Evolutionary conservation across 2,329 filamentous ascomycete genomes (phyloP).

Genomic region (Sclerotiophoma versabilis): DNA sequence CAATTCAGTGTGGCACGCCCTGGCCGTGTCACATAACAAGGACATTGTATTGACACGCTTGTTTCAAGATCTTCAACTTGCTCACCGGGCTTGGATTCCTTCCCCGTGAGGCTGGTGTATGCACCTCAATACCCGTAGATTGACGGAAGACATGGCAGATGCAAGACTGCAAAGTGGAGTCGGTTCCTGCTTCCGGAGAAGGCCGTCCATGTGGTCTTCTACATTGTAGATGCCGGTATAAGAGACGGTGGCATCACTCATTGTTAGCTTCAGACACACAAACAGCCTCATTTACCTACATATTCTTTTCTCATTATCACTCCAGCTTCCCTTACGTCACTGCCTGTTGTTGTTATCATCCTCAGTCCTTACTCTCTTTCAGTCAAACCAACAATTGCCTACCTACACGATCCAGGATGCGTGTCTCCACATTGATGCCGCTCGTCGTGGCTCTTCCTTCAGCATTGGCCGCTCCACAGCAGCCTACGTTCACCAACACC

Average conservation of each 20-base stretch:
- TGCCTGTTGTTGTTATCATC: neutral
- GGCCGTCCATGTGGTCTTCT: neutral
- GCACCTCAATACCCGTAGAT: conserved; percentile 10
- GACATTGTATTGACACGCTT: neutral
- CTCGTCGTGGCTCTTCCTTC: conserved; percentile 15
- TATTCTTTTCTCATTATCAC: neutral
- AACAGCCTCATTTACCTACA: neutral
- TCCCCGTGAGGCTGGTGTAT: neutral
- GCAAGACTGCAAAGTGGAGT: conserved; percentile 10
- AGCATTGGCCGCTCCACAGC: conserved; percentile 16
- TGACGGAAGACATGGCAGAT: neutral
- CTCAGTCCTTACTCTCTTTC: neutral
- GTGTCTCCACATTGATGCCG: conserved; percentile 16
- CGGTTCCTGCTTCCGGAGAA: neutral
- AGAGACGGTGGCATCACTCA: neutral
- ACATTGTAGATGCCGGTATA: neutral
- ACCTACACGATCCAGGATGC: conserved; percentile 10
- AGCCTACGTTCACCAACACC: conserved; percentile 32
- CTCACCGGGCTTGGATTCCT: conserved; percentile 2
- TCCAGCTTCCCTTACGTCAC: neutral
- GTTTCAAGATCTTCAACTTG: conserved; percentile 15
- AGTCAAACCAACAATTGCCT: neutral
- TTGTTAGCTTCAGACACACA: neutral
- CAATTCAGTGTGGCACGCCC: neutral
- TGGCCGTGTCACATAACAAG: neutral